These are phyloP conservation scores for Yarrowia yakushimensis DNA, from an alignment of 805 yeast genomes.

Conservation along the genomic window DNA sequence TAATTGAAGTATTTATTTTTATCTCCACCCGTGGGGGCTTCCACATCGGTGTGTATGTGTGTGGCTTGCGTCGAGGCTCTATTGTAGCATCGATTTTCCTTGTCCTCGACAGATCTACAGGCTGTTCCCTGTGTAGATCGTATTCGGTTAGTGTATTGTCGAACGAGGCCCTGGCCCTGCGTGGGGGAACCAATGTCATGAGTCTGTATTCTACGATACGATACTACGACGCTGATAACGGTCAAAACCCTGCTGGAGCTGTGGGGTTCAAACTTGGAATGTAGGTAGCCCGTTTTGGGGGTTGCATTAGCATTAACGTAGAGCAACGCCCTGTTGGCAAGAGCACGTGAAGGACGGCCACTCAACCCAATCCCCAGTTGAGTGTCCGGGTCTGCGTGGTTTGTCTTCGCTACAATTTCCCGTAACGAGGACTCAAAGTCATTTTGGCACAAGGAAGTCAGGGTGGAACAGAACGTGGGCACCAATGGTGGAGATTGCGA, in stretches of 20 bases:
- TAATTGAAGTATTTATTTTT: not conserved
- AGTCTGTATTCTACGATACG: too few relatives aligned
- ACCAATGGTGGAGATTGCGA: not conserved
- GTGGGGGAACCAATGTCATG: not conserved
- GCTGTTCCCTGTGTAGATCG: not conserved
- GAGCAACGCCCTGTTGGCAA: not conserved
- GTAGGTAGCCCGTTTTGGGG: not conserved
- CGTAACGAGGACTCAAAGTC: not conserved
- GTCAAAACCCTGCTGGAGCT: not conserved
- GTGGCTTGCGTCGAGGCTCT: not conserved
- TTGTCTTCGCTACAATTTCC: not conserved
- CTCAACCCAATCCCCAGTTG: not conserved
- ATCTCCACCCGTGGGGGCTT: too few relatives aligned
- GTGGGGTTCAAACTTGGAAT: not conserved
- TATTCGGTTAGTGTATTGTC: not conserved
- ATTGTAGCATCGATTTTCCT: not conserved
- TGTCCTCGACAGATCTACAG: not conserved
- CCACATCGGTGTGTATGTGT: too few relatives aligned
- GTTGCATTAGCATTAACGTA: not conserved
- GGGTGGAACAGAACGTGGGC: not conserved
- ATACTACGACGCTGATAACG: not conserved
- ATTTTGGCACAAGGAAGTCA: not conserved
- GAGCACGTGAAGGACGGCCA: not conserved
- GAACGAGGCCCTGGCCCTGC: not conserved
- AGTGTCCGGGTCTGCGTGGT: not conserved